These are phyloP conservation scores for Phaffia rhodozyma DNA, from an alignment of 1,284 basidiomycete genomes.

Conservation along the genomic window DNA sequence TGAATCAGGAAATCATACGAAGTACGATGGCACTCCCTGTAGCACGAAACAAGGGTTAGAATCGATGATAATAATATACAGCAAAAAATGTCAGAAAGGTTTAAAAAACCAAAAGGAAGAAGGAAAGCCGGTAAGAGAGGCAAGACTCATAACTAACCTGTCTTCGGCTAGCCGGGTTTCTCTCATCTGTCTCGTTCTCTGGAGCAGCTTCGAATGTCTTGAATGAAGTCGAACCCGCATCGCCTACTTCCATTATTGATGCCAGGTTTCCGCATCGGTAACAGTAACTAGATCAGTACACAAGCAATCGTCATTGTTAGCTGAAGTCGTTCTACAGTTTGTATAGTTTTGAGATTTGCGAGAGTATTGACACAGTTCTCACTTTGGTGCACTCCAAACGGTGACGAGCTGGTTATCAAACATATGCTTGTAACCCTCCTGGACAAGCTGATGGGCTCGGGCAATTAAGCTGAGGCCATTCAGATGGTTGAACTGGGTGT, in stretches of 20 bases:
- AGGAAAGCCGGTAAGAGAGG: not conserved
- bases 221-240: too few relatives aligned
- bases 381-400: slow-evolving; percentile 65
- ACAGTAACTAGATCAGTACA: too few relatives aligned
- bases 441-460: slow-evolving; percentile 91
- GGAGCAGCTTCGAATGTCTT: too few relatives aligned
- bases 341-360: not conserved
- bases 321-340: not conserved
- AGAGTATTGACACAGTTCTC: not conserved
- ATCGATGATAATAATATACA: not conserved
- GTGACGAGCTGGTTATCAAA: slow-evolving; percentile 93
- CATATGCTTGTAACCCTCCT: slow-evolving; percentile 99
- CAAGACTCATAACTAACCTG: slow-evolving; percentile 22
- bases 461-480: slow-evolving; percentile 94
- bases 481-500: slow-evolving; percentile 60
- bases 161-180: slow-evolving; percentile 33
- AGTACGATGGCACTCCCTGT: slow-evolving; percentile 31
- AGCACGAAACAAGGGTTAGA: not conserved
- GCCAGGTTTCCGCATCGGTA: too few relatives aligned
- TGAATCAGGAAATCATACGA: slow-evolving; percentile 23
- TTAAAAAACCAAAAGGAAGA: too few relatives aligned
- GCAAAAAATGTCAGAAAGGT: too few relatives aligned
- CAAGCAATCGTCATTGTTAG: not conserved
- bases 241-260: too few relatives aligned
- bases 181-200: slow-evolving; percentile 66